A percentile compares a stretch with the other conserved stretches of the same genome.
Evolutionary conservation across 106 monocot genomes (phyloP).

Genomic region (Phalaenopsis aphrodite): DNA sequence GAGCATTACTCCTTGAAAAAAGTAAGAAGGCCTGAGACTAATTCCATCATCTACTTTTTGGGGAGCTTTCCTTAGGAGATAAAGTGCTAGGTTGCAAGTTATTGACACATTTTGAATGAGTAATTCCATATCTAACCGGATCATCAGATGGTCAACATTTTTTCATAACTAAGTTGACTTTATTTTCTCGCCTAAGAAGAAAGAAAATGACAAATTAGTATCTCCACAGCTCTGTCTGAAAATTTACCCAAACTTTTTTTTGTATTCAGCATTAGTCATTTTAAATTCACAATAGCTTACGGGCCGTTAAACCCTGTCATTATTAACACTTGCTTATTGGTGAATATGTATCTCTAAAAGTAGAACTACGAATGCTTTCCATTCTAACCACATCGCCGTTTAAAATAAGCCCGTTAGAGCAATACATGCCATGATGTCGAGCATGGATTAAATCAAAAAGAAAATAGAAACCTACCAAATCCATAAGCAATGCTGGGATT

Average conservation of each 20-base stretch:
- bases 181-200: neutral
- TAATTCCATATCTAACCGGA: no score
- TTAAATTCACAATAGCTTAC: neutral
- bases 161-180: neutral
- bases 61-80: no score
- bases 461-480: slow-evolving; percentile 48
- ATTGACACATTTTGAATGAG: no score
- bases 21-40: no score
- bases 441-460: neutral
- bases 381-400: neutral
- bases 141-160: no score
- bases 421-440: neutral
- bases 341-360: neutral
- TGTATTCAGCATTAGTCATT: neutral
- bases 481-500: slow-evolving; percentile 68
- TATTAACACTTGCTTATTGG: neutral
- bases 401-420: neutral
- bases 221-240: neutral
- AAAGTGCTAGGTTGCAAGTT: no score
- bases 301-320: neutral
- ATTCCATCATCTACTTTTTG: no score
- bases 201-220: neutral
- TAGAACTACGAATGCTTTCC: neutral
- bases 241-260: neutral
- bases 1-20: neutral